Base-by-base conservation (phyloP, 2,329 filamentous ascomycete genomes). In the Apiospora aurea region DNA sequence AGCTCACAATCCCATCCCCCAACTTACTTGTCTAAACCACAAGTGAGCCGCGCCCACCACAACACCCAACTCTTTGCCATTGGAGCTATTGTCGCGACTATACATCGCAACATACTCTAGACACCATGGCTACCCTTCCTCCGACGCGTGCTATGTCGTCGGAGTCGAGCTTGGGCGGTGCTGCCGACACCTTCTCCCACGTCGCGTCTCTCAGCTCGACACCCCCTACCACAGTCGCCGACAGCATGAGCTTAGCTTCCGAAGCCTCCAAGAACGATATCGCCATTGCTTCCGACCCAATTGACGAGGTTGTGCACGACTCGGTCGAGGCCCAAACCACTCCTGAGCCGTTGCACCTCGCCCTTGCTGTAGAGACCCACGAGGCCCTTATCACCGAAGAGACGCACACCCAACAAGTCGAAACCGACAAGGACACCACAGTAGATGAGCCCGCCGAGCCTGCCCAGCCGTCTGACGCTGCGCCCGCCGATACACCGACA, bases 161-260 rank as follows among this genome's bases (percentile, higher is more conserved):
- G 4, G 80, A 81, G 76, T 76, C 77, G 57, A 75, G 78, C 72
- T 73, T 76, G 66, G 76, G 73, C 51, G 75, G 74, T 29, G 77
- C 80, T 70, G 79, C 80, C 70, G 85, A 86, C 72, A 81, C 81
- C 64, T 86, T 85, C 69, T 86, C 84, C 78, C 81, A 88, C 76
- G 83, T 87, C 84, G 87, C 87, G 83, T 89, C 88, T 69, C 83
- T 86, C 38, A 87, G 84, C 76, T 91, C 89, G 26, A 93, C 91
- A 72, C 91, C 91, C 67, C 90, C 90, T 34, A 93, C 91, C 68
- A 93, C 89, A 75, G 83, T 91, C 75, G 88, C 87, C 78, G 91
- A 93, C 79, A 86, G 84, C 76, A 86, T 85, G 73, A 92, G 90
- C 81, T 83, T 90, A 71, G 84, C 85, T 70, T 88, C 87, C 53